A percentile compares a stretch with the other conserved stretches of the same genome.
phyloP scores from a whole-genome alignment of 306 rosid species.

The Cucumis hystrix region DNA sequence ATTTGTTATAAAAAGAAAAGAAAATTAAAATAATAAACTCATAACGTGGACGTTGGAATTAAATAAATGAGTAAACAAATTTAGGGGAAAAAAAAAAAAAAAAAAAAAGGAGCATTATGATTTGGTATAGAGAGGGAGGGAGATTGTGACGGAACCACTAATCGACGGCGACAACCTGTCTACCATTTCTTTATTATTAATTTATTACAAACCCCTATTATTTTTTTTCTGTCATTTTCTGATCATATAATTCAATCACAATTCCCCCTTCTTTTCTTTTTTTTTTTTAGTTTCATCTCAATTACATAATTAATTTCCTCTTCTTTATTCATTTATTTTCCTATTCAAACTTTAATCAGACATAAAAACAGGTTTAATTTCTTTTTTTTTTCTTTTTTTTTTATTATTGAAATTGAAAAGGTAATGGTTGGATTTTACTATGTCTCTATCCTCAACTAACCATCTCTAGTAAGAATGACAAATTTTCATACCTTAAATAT shows the following conservation, averaged over 20 bases:
- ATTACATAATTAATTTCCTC: not conserved
- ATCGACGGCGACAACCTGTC: slow-evolving; percentile 36
- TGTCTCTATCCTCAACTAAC: too few species aligned
- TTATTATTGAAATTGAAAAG: too few species aligned
- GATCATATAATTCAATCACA: not conserved
- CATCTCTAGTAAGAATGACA: too few species aligned
- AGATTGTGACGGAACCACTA: slow-evolving; percentile 1
- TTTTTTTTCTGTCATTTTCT: not conserved
- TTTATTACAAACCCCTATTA: not conserved
- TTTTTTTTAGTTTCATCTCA: not conserved
- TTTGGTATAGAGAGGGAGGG: not conserved
- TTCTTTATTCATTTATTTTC: not conserved
- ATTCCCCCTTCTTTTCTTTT: too few species aligned
- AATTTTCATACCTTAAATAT: too few species aligned
- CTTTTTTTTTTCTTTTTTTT: too few species aligned
- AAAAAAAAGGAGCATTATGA: not conserved
- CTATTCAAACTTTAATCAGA: too few species aligned
- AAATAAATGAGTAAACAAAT: not conserved
- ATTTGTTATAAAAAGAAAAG: not conserved
- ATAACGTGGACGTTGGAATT: not conserved
- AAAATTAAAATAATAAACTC: not conserved
- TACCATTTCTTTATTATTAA: not conserved
- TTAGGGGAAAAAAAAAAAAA: not conserved
- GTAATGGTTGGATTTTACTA: too few species aligned
- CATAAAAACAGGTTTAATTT: too few species aligned